A percentile compares a stretch with the other conserved stretches of the same genome.
These are phyloP conservation scores for Stagonosporopsis cucurbitacearum DNA, from an alignment of 2,329 filamentous ascomycete species.

Conservation along the genomic window DNA sequence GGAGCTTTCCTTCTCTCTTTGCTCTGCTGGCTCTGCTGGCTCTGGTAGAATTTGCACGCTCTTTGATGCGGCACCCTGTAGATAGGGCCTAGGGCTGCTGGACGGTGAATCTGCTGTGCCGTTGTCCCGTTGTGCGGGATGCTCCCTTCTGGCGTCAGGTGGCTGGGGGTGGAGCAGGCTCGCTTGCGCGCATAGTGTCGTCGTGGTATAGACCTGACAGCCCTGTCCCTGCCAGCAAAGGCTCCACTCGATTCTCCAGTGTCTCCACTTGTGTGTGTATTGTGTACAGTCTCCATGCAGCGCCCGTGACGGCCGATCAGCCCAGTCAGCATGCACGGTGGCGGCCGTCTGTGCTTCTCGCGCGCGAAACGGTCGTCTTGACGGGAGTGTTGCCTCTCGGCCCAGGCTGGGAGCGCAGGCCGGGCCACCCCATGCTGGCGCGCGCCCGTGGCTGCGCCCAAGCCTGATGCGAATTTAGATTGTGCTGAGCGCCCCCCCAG, in stretches of 20 bases:
- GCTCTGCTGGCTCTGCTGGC: conserved; percentile 2
- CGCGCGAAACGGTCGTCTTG: conserved; percentile 32
- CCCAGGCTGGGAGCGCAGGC: conserved; percentile 37
- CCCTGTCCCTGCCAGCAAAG: conserved; percentile 17
- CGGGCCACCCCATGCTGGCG: conserved; percentile 33
- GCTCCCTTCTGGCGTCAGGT: conserved; percentile 33
- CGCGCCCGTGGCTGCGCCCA: conserved; percentile 39
- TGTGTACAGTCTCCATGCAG: conserved; percentile 25
- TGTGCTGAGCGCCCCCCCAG: conserved; percentile 41
- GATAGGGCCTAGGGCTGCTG: conserved; percentile 14
- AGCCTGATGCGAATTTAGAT: conserved; percentile 47
- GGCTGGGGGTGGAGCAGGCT: conserved; percentile 38
- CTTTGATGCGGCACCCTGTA: conserved; percentile 17
- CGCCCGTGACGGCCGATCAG: conserved; percentile 36
- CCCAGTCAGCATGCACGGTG: conserved; percentile 43
- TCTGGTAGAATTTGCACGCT: not conserved
- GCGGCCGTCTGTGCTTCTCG: conserved; percentile 35
- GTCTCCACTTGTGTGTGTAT: too few relatives aligned
- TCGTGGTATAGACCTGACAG: conserved; percentile 17
- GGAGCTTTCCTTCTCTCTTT: too few relatives aligned
- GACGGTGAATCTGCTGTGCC: conserved; percentile 27
- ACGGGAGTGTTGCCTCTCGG: conserved; percentile 31
- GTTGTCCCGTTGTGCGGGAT: conserved; percentile 23
- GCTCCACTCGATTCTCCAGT: not conserved
- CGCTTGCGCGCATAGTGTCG: conserved; percentile 44